A percentile compares a stretch with the other conserved stretches of the same genome.
These are phyloP conservation scores for Cylindrotheca fusiformis DNA, from an alignment of 108 stramenopile genomes.

Conservation along the genomic window DNA sequence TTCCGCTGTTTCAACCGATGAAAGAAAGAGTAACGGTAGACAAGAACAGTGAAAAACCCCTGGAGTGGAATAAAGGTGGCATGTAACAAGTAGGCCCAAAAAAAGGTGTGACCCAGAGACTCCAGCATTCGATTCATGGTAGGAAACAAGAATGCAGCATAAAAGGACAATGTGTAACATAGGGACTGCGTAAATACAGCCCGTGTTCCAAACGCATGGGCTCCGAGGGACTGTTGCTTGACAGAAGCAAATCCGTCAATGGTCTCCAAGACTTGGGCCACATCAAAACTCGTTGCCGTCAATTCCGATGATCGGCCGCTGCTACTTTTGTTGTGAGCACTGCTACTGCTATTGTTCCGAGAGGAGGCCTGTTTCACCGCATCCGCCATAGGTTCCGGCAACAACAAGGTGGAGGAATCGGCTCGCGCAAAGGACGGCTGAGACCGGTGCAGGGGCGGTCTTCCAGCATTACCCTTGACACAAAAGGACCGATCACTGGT, in stretches of 20 bases:
- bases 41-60: constrained; percentile 21
- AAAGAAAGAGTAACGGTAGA: constrained; percentile 18
- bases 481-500: neutral
- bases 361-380: neutral
- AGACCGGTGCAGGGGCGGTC: neutral
- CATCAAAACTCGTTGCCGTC: neutral
- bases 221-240: constrained; percentile 5
- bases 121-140: constrained; percentile 17
- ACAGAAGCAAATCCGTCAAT: neutral
- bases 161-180: constrained; percentile 18
- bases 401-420: neutral
- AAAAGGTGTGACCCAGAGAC: constrained; percentile 1
- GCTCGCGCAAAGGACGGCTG: neutral
- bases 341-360: neutral
- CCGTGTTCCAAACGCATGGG: neutral
- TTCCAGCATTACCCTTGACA: neutral
- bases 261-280: constrained; percentile 1
- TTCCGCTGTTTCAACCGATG: constrained; percentile 16
- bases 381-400: neutral
- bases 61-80: constrained; percentile 7
- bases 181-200: constrained; percentile 18
- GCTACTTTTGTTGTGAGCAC: neutral
- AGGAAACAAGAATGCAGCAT: constrained; percentile 1
- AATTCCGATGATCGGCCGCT: neutral
- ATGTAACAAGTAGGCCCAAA: constrained; percentile 15